Conservation (phyloP, 257 asterid genomes). For the Solanum peruvianum region DNA sequence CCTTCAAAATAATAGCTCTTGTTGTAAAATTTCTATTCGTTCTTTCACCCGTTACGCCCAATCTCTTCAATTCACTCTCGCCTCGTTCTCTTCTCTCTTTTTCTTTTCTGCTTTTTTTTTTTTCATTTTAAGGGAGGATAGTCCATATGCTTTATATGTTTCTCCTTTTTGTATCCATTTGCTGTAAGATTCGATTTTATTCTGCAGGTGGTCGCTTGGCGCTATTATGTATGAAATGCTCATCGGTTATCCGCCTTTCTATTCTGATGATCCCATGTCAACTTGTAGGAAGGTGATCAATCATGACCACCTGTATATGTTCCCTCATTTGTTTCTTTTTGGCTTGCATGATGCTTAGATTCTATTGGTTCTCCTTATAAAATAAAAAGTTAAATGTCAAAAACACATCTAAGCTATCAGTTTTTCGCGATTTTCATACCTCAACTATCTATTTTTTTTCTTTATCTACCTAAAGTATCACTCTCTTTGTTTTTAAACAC, state of each 20-base stretch:
- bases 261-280: constrained; percentile 34
- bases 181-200: background rate
- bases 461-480: background rate
- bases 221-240: constrained; percentile 45
- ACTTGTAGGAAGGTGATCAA: constrained; percentile 29
- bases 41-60: background rate
- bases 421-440: background rate
- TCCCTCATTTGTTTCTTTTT: background rate
- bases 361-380: background rate
- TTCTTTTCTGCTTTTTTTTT: background rate
- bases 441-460: background rate
- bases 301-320: background rate
- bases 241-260: constrained; percentile 37
- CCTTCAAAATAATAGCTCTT: background rate
- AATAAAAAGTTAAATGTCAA: background rate
- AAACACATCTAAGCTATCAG: background rate
- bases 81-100: background rate
- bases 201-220: constrained; percentile 36
- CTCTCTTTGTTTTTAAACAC: background rate
- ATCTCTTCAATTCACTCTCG: background rate
- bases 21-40: background rate
- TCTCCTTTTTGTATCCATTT: background rate
- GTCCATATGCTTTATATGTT: background rate
- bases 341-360: background rate
- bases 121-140: background rate